phyloP scores from a whole-genome alignment of 2,329 filamentous ascomycete species.

The Ophiosphaerella herpotricha region DNA sequence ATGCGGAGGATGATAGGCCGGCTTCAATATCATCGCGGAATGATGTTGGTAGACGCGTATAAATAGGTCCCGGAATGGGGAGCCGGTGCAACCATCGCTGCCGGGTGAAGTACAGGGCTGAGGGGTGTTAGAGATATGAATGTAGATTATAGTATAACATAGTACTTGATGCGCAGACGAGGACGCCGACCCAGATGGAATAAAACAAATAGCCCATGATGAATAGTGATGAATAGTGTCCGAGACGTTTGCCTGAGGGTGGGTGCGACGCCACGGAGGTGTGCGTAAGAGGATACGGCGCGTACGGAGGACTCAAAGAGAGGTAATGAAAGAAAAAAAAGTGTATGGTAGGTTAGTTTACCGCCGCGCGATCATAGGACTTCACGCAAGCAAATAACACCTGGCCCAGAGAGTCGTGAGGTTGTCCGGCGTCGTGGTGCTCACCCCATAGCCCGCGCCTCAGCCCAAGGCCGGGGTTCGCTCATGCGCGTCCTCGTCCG shows the following conservation, averaged over 20 bases:
- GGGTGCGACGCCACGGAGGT: slow-evolving; percentile 1
- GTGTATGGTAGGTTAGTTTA: slow-evolving; percentile 5
- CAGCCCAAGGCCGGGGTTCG: background rate
- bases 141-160: slow-evolving; percentile 4
- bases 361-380: slow-evolving; percentile 7
- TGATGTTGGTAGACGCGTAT: slow-evolving; percentile 74
- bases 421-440: background rate
- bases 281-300: background rate
- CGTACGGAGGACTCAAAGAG: background rate
- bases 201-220: slow-evolving; percentile 83
- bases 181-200: slow-evolving; percentile 70
- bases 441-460: background rate
- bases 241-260: slow-evolving; percentile 3
- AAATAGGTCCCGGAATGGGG: slow-evolving; percentile 67
- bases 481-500: slow-evolving; percentile 2
- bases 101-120: slow-evolving; percentile 80
- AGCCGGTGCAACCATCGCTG: slow-evolving; percentile 74
- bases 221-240: slow-evolving; percentile 48
- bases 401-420: background rate
- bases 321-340: slow-evolving; percentile 16
- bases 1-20: slow-evolving; percentile 80
- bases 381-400: background rate
- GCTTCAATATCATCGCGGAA: slow-evolving; percentile 88
- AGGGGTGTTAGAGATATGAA: slow-evolving; percentile 15
- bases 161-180: slow-evolving; percentile 72